These are phyloP conservation scores for Colletotrichum spaethianum DNA, from an alignment of 2,329 filamentous ascomycete species.

Conservation along the genomic window DNA sequence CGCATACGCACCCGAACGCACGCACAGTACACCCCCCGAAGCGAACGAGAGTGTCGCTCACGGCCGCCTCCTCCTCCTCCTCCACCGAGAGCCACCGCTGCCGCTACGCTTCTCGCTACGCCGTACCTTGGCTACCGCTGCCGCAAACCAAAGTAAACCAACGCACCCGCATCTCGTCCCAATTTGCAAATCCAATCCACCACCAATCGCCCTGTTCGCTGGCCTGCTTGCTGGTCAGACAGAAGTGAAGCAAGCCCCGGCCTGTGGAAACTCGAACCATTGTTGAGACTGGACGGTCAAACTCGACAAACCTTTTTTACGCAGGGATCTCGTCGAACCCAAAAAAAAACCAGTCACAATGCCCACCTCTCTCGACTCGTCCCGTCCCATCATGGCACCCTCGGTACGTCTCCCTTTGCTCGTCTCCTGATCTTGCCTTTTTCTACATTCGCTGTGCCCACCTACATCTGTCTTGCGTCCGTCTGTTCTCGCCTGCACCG, in stretches of 20 bases:
- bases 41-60: conserved; percentile 1
- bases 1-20: not conserved
- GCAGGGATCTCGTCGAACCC: conserved; percentile 34
- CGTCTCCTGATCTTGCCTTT: conserved; percentile 27
- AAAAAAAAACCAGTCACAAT: conserved; percentile 52
- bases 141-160: not conserved
- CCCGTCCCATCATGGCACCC: conserved; percentile 74
- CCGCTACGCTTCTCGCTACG: not conserved
- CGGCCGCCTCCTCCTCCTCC: conserved; percentile 4
- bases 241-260: conserved; percentile 40
- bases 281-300: conserved; percentile 31
- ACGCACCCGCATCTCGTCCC: conserved; percentile 9
- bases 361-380: conserved; percentile 72
- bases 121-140: conserved; percentile 9
- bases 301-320: conserved; percentile 35
- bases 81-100: conserved; percentile 2
- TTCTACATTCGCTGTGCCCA: not conserved
- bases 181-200: conserved; percentile 16
- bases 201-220: conserved; percentile 12
- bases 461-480: conserved; percentile 8
- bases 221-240: conserved; percentile 26
- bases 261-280: conserved; percentile 40
- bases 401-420: conserved; percentile 64
- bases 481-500: conserved; percentile 28
- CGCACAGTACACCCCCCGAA: not conserved